Evolutionary conservation across 2,329 filamentous ascomycete species (phyloP), one percentile per base, ranked within the genome.

Genomic region (Alternaria alternata): DNA sequence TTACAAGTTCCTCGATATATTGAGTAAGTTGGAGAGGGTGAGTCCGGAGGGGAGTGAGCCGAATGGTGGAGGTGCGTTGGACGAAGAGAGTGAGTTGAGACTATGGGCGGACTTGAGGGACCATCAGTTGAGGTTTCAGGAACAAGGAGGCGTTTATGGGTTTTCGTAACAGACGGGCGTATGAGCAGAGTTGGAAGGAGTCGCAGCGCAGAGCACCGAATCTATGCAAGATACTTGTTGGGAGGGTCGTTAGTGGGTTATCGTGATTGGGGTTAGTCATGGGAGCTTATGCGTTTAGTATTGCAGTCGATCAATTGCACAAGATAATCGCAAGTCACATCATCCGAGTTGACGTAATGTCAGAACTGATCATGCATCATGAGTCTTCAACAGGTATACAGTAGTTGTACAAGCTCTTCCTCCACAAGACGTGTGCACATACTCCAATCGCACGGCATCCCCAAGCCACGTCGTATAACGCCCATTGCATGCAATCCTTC

Each of bases 31-130:
- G 16, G 92, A 95, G 76, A 87, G 89, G 61, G 85, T 86, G 4
- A 86, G 85, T 51, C 80, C 80, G 1, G 78, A 70, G 49, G 66
- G 59, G 4, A 67, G 63, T 24, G 73, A 77, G 61, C 65, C 77
- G 3, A 79, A 41, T 16, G 76, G 66, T 62, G 68, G 11, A 12
- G 32, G 32, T 5, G 32, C 72, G 73, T 75, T 84, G 20, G 83
- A 91, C 64, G 92, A 95, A 68, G 91, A 94, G 70, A 86, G 90
- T 53, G 92, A 95, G 77, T 78, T 95, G 66, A 83, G 87, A 20
- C 85, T 88, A 59, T 96, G 93, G 93, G 90, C 91, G 0, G 91
- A 91, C 74, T 78, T 96, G 65, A 85, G 91, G 59, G 90, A 94
- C 53, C 91, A 91, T 66, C 93, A 96, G 78, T 78, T 89, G 63